Conservation (phyloP, 108 stramenopile species). For the Phaeodactylum tricornutum region DNA sequence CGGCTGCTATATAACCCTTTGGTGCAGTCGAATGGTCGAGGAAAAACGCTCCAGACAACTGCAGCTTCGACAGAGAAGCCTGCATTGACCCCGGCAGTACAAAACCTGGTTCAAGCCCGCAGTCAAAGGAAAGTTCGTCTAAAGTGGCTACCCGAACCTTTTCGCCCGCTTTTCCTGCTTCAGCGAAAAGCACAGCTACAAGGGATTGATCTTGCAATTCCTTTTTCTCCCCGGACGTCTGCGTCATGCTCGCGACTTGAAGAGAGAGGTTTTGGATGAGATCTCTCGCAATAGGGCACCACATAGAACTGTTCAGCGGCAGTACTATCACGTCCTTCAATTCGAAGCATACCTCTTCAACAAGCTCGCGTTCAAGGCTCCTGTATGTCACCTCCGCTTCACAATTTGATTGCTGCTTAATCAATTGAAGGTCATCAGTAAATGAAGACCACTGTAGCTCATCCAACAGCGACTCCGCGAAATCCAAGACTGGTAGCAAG, state of each 20-base stretch:
- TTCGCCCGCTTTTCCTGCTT: not conserved
- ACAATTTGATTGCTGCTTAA: not conserved
- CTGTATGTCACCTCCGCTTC: not conserved
- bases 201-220: not conserved
- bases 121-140: not conserved
- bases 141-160: not conserved
- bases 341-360: conserved; percentile 26
- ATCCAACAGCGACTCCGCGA: not conserved
- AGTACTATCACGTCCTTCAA: conserved; percentile 3
- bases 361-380: conserved; percentile 9
- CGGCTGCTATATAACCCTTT: not conserved
- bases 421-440: not conserved
- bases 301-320: conserved; percentile 23
- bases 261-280: conserved; percentile 13
- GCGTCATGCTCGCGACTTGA: not conserved
- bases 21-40: not conserved
- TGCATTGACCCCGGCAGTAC: not conserved
- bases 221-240: not conserved
- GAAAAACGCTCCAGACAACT: not conserved
- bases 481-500: not conserved
- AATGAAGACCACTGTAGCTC: not conserved
- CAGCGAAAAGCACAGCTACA: not conserved
- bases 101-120: not conserved
- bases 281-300: conserved; percentile 25
- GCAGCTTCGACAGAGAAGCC: not conserved